Percentiles rank a stretch among this genome's conserved stretches.
These are phyloP conservation scores for Pterocarpus santalinus DNA, from an alignment of 306 rosid species.

Conservation along the genomic window DNA sequence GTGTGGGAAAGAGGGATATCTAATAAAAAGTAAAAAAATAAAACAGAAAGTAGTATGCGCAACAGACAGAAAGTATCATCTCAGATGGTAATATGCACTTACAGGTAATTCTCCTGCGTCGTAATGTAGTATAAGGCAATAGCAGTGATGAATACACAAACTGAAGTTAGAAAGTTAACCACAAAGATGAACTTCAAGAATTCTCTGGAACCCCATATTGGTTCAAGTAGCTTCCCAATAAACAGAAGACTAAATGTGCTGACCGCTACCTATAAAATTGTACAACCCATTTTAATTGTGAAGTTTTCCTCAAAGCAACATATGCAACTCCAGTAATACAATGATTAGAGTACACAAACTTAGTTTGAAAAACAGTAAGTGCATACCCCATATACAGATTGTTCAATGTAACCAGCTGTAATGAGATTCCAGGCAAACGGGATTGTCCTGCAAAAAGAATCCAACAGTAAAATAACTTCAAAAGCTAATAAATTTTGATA, in stretches of 20 bases:
- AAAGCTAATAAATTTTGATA: neutral
- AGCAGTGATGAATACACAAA: conserved; percentile 80
- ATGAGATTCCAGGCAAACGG: conserved; percentile 93
- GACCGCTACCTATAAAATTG: conserved; percentile 66
- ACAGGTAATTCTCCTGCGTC: conserved; percentile 80
- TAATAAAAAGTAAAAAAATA: conserved; percentile 22
- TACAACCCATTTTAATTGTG: neutral
- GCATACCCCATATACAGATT: conserved; percentile 76
- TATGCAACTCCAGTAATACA: conserved; percentile 1
- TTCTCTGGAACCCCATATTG: conserved; percentile 92
- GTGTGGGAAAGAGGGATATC: neutral
- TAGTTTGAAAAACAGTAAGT: conserved; percentile 12
- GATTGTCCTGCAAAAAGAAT: conserved; percentile 73
- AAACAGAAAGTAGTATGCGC: conserved; percentile 33
- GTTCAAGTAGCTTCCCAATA: conserved; percentile 89
- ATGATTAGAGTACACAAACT: neutral
- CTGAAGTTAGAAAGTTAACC: conserved; percentile 80
- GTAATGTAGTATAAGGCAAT: conserved; percentile 84
- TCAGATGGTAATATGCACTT: conserved; percentile 54
- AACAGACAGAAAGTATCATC: conserved; percentile 18
- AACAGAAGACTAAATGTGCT: conserved; percentile 78
- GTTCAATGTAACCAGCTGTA: conserved; percentile 84
- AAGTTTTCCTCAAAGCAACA: neutral
- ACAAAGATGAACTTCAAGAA: conserved; percentile 87
- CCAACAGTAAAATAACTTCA: conserved; percentile 25